Evolutionary conservation across 345 rosid species (phyloP), one percentile per base, ranked within the genome.

Genomic region (Corchorus capsularis): DNA sequence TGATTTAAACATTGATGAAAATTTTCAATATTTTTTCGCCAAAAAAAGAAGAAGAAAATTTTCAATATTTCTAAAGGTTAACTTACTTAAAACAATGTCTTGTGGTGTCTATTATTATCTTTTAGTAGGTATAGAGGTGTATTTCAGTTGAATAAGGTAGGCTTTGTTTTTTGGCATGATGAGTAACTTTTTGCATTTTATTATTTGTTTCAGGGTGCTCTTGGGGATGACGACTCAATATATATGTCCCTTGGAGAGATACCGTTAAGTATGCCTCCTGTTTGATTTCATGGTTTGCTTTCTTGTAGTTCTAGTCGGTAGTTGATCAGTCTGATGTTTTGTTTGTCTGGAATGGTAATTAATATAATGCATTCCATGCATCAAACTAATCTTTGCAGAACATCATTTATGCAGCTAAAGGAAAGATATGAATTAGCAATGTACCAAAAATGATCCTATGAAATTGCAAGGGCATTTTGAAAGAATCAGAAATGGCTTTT

Each of bases 191-290:
- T 53, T 76, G 66, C 20, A 22, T 60, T 72, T 70, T 74, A n/a
- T 22, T 72, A 65, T 49, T 72, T 54, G 56, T 85, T 85, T 82
- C 87, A 91, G 96, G 96, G 85, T 73, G 72, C 86, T 79, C 87
- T 91, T 62, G 92, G 80, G 39, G 96, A 92, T 77, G 99, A 96
- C 80, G 99, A 96, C 81, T 85, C 97, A 0, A 96, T 96, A 74
- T 96, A 93, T 82, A 96, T 92, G 95, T 96, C 99, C 73, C 88
- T 96, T 9, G 99, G 91, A 46, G 99, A 96, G 89, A 93, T 96
- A 87, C 97, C 99, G 71, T 80, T 93, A 82, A 93, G 95, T 91
- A 89, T 83, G 93, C 66, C 75, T 59, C 79, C 75, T 79, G 19
- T 73, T 80, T 75, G 67, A 71, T 73, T 82, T 76, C 74, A 52